phyloP scores from a whole-genome alignment of 192 early-diverging fungal genomes.

The Linnemannia zychae region DNA sequence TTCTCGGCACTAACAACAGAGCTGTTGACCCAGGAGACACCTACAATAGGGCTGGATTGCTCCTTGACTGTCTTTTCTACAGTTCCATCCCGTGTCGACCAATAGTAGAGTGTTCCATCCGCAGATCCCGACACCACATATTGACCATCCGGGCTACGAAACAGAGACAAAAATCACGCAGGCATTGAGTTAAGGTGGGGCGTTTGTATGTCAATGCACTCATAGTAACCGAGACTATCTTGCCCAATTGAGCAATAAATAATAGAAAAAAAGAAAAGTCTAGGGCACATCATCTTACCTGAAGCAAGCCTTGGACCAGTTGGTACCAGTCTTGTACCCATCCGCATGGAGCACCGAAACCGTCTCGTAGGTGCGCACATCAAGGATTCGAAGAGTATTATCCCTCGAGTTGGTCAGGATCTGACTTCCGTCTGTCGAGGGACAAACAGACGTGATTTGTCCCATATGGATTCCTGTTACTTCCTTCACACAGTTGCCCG shows the following conservation, averaged over 20 bases:
- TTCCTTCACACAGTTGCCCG: constrained; percentile 86
- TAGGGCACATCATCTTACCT: constrained; percentile 52
- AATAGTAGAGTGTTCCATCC: constrained; percentile 87
- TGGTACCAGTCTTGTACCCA: constrained; percentile 84
- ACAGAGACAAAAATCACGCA: background rate
- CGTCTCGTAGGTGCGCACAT: constrained; percentile 82
- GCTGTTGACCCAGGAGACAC: constrained; percentile 74
- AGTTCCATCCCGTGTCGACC: constrained; percentile 77
- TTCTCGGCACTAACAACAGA: constrained; percentile 82
- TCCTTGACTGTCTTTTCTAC: constrained; percentile 77
- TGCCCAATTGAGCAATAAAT: too few relatives aligned
- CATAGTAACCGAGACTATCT: too few relatives aligned
- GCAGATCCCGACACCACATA: constrained; percentile 85
- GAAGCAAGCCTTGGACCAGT: constrained; percentile 91
- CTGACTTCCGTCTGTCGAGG: constrained; percentile 79
- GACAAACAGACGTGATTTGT: constrained; percentile 89
- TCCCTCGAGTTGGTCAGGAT: constrained; percentile 95
- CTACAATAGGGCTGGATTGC: constrained; percentile 81
- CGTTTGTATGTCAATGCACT: too few relatives aligned
- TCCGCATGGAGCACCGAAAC: constrained; percentile 77
- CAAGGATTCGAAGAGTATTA: constrained; percentile 90
- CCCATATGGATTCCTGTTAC: constrained; percentile 88
- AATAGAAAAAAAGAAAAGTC: too few relatives aligned
- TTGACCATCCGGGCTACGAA: constrained; percentile 84
- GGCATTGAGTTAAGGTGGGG: too few relatives aligned